Evolutionary conservation across 2,329 filamentous ascomycete genomes (phyloP), one percentile per base, ranked within the genome.

Genomic region (Pleoardoris graminearum): DNA sequence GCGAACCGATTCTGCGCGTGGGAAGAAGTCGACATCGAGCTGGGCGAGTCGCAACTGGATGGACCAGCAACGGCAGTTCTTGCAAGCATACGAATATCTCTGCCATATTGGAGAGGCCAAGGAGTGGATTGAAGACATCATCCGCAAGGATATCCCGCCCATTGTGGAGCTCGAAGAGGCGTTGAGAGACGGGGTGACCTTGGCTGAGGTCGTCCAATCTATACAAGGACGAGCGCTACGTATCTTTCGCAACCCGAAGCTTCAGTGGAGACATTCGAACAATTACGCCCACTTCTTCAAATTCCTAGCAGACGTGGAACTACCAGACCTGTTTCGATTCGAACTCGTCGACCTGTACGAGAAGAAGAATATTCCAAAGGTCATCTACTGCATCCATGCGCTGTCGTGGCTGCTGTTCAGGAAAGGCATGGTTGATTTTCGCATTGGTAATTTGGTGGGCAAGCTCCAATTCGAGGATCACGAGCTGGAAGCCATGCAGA

Each of bases 71-170:
- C 85, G 94, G 22, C 93, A 97, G 71, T 97, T 97, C 67, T 77
- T 99, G 48, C 90, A 96, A 73, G 94, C 94, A 6, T 99, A 99
- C 70, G 94, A 99, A 73, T 99, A 99, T 71, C 87, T 99, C 32
- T 99, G 94, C 71, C 94, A 99, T 69, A 97, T 99, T 60, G 94
- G 94, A 71, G 94, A 99, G 78, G 94, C 94, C 19, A 97, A 97
- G 71, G 93, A 97, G 75, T 99, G 94, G 94, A 96, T 99, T 60
- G 94, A 99, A 69, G 86, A 95, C 70, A 85, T 97, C 54, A 90
- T 94, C 50, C 85, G 93, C 57, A 86, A 88, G 60, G 80, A 88
- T 46, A 90, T 99, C 32, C 92, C 94, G 3, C 89, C 93, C 0
- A 96, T 97, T 63, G 89, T 99, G 19, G 87, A 97, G 70, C 78